Percentiles rank a stretch among this genome's conserved stretches.
Evolutionary conservation across 192 early-diverging fungal species (phyloP).

Genomic region (Coemansia sp.): DNA sequence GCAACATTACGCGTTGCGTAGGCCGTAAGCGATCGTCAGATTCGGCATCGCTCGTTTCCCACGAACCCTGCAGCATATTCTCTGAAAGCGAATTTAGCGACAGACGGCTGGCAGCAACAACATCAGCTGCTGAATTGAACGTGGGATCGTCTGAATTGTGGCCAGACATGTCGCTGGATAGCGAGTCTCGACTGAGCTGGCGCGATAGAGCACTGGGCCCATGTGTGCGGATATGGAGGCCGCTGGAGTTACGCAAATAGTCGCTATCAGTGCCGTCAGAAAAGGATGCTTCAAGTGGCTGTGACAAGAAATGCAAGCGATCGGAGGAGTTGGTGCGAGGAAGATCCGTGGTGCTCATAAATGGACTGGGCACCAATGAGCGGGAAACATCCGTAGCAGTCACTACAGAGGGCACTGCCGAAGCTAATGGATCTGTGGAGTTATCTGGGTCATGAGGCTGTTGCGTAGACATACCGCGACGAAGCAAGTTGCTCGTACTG

Average conservation of each 20-base stretch:
- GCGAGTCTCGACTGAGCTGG: conserved; percentile 8
- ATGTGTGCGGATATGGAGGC: neutral
- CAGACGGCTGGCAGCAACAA: neutral
- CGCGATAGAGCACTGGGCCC: conserved; percentile 7
- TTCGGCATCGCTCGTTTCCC: conserved; percentile 28
- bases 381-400: conserved; percentile 1
- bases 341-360: neutral
- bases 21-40: conserved; percentile 30
- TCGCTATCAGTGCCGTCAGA: neutral
- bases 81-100: neutral
- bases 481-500: conserved; percentile 24
- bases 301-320: too few relatives aligned
- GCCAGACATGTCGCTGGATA: neutral
- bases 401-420: conserved; percentile 8
- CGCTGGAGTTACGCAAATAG: neutral
- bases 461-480: neutral
- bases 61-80: neutral
- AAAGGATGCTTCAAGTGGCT: too few relatives aligned
- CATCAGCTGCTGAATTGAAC: neutral
- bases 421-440: neutral
- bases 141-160: neutral
- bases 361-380: conserved; percentile 2
- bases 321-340: too few relatives aligned
- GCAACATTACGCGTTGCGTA: conserved; percentile 3
- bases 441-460: neutral